Evolutionary conservation across 106 monocot species (phyloP).

Genomic region (Dendrobium catenatum): DNA sequence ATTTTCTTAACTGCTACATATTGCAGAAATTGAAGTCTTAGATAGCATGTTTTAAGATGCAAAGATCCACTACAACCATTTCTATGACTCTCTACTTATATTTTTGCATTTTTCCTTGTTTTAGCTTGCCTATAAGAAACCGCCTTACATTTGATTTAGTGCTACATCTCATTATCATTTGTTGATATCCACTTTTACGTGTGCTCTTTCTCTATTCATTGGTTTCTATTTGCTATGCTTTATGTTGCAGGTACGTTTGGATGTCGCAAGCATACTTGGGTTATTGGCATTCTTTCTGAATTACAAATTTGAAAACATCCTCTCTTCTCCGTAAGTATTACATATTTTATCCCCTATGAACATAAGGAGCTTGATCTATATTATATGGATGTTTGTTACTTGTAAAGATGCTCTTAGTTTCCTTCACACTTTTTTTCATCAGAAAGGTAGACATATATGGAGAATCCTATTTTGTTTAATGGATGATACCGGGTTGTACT

Average conservation of each 20-base stretch:
- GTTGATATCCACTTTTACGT: background rate
- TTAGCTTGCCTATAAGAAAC: background rate
- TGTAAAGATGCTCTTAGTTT: background rate
- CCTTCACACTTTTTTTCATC: background rate
- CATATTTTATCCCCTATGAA: background rate
- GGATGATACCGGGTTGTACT: too few species aligned
- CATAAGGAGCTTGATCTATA: background rate
- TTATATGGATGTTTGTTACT: background rate
- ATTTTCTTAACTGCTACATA: background rate
- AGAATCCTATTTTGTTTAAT: too few species aligned
- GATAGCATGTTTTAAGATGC: background rate
- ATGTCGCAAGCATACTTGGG: slow-evolving; percentile 83
- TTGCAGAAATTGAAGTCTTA: background rate
- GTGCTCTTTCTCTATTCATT: background rate
- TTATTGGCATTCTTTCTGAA: slow-evolving; percentile 86
- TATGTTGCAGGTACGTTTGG: slow-evolving; percentile 67
- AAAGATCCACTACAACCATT: background rate
- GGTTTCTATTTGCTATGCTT: background rate
- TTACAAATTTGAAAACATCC: slow-evolving; percentile 89
- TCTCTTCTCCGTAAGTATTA: slow-evolving; percentile 85
- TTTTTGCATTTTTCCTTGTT: background rate
- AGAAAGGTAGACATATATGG: too few species aligned
- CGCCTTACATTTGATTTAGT: background rate
- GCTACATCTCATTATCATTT: background rate
- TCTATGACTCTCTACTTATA: background rate